These are phyloP conservation scores for Phialophora verrucosa DNA, from an alignment of 2,329 filamentous ascomycete genomes.

Conservation along the genomic window DNA sequence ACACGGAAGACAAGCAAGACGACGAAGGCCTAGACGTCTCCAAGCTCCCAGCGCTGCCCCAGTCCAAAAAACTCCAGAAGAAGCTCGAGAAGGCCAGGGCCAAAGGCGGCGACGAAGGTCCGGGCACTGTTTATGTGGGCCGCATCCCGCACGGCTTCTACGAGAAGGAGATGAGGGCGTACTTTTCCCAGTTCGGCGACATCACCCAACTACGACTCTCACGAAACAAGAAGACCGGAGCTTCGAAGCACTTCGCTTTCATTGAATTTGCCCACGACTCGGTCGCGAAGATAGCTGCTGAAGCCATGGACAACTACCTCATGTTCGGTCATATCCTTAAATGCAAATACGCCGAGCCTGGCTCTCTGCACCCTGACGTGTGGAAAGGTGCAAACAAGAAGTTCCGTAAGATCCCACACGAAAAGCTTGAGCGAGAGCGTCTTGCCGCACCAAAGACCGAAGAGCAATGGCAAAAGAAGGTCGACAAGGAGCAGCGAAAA, in stretches of 20 bases:
- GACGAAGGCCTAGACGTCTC: constrained; percentile 55
- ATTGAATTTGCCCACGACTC: constrained; percentile 80
- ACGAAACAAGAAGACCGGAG: constrained; percentile 88
- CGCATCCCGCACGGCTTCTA: constrained; percentile 96
- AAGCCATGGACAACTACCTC: constrained; percentile 98
- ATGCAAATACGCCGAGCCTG: constrained; percentile 76
- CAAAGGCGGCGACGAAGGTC: constrained; percentile 52
- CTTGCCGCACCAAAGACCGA: constrained; percentile 75
- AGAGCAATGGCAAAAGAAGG: constrained; percentile 77
- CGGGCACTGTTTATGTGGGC: constrained; percentile 85
- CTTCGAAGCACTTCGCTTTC: constrained; percentile 92
- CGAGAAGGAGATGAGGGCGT: constrained; percentile 91
- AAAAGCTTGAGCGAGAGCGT: constrained; percentile 78
- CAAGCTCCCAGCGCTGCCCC: constrained; percentile 51
- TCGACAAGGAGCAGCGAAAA: constrained; percentile 73
- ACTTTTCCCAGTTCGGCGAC: constrained; percentile 90
- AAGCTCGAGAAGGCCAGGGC: constrained; percentile 59
- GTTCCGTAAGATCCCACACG: constrained; percentile 87
- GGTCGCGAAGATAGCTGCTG: constrained; percentile 88
- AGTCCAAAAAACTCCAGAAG: constrained; percentile 54
- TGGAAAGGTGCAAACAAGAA: constrained; percentile 91
- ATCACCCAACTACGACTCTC: constrained; percentile 81
- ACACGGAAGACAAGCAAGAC: constrained; percentile 55
- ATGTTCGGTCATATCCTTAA: constrained; percentile 93
- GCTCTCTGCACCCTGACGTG: constrained; percentile 77